A percentile compares a stretch with the other conserved stretches of the same genome.
phyloP scores from a whole-genome alignment of 2,329 filamentous ascomycete genomes.

The Colletotrichum lindemuthianum region DNA sequence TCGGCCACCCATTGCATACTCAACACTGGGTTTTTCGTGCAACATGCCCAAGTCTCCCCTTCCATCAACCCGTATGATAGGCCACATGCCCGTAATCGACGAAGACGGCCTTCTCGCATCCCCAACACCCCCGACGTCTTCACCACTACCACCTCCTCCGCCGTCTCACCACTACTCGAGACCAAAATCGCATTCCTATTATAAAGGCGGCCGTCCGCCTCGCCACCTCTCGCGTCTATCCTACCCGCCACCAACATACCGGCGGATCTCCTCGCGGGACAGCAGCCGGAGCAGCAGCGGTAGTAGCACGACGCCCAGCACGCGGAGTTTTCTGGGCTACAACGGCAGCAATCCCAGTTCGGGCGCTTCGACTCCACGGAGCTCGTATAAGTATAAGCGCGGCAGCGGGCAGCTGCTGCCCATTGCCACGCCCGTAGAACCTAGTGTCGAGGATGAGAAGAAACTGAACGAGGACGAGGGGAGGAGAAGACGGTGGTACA shows the following conservation, averaged over 20 bases:
- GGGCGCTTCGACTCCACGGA: conserved; percentile 14
- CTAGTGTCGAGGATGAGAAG: not conserved
- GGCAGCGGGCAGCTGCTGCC: conserved; percentile 9
- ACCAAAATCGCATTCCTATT: not conserved
- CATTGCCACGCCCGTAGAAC: conserved; percentile 9
- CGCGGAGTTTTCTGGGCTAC: conserved; percentile 10
- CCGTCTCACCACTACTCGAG: conserved; percentile 11
- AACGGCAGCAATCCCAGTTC: conserved; percentile 15
- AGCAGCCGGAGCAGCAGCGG: conserved; percentile 16
- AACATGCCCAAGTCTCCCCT: conserved; percentile 36
- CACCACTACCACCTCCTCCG: conserved; percentile 5
- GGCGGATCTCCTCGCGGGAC: conserved; percentile 27
- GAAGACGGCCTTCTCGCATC: conserved; percentile 44
- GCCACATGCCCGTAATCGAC: conserved; percentile 50
- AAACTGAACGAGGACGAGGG: conserved; percentile 36
- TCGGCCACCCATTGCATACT: not conserved
- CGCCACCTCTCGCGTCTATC: conserved; percentile 19
- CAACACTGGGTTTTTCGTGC: not conserved
- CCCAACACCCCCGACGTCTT: not conserved
- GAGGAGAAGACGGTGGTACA: conserved; percentile 47
- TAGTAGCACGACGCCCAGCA: not conserved
- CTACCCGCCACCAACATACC: conserved; percentile 33
- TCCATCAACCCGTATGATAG: conserved; percentile 38
- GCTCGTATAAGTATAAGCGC: conserved; percentile 18
- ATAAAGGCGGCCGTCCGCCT: conserved; percentile 18